Conservation (phyloP, 768 basidiomycete species). For the Suillus cothurnatus region DNA sequence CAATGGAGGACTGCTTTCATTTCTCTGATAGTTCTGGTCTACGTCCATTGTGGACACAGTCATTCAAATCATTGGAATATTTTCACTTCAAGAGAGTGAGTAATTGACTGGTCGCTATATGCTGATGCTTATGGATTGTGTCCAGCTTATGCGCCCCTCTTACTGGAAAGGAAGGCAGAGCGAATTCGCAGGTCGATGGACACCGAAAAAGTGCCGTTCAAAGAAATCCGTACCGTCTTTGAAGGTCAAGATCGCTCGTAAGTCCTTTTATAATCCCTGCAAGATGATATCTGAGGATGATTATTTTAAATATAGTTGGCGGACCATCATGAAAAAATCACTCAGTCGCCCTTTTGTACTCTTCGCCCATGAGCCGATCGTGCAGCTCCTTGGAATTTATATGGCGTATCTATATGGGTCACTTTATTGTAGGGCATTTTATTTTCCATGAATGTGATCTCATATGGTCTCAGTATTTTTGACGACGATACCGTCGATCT, state of each 20-base stretch:
- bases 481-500: constrained; percentile 65
- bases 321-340: constrained; percentile 50
- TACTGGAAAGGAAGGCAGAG: constrained; percentile 53
- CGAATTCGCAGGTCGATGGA: constrained; percentile 47
- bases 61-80: constrained; percentile 57
- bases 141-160: constrained; percentile 30
- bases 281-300: background rate
- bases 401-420: constrained; percentile 71
- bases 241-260: constrained; percentile 48
- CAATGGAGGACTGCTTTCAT: background rate
- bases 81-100: constrained; percentile 67
- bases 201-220: constrained; percentile 43
- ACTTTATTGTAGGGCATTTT: constrained; percentile 49
- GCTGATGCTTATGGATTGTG: constrained; percentile 7
- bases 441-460: background rate
- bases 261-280: constrained; percentile 22
- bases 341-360: constrained; percentile 68
- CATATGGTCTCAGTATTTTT: constrained; percentile 54
- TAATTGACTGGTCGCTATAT: constrained; percentile 15
- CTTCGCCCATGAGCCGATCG: constrained; percentile 61
- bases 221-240: constrained; percentile 49
- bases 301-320: constrained; percentile 43
- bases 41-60: constrained; percentile 57
- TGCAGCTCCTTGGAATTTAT: constrained; percentile 63
- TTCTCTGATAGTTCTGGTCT: constrained; percentile 57